phyloP scores from a whole-genome alignment of 352 stramenopile species.

The Phytophthora aleatoria region DNA sequence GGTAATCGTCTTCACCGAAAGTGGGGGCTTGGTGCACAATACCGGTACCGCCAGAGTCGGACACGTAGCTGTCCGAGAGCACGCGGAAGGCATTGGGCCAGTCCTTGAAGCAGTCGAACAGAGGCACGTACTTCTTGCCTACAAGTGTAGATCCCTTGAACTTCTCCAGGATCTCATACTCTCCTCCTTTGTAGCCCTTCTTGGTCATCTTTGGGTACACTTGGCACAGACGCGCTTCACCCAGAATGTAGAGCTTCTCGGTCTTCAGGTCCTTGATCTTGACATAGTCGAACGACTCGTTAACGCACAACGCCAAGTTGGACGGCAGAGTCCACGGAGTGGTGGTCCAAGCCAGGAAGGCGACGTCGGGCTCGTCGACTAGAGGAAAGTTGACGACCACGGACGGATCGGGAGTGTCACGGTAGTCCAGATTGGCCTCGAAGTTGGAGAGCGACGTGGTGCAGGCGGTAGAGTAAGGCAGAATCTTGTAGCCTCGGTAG shows the following conservation, averaged over 20 bases:
- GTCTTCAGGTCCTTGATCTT: constrained; percentile 96
- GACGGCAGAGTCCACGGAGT: constrained; percentile 99
- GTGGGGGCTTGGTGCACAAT: constrained; percentile 99
- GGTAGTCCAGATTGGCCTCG: constrained; percentile 99
- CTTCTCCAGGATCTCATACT: constrained; percentile 92
- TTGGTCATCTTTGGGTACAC: constrained; percentile 98
- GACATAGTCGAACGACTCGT: constrained; percentile 97
- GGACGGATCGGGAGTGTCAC: constrained; percentile 97
- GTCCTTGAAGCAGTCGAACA: constrained; percentile 96
- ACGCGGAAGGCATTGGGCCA: constrained; percentile 95
- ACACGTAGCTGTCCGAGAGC: constrained; percentile 98
- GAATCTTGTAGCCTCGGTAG: constrained; percentile 99
- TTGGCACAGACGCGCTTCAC: constrained; percentile 92
- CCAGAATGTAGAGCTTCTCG: constrained; percentile 94
- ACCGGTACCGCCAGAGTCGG: constrained; percentile 95
- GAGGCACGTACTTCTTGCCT: constrained; percentile 95
- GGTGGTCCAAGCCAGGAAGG: constrained; percentile 98
- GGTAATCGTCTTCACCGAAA: constrained; percentile 99
- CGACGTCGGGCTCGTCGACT: constrained; percentile 82
- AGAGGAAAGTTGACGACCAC: constrained; percentile 97
- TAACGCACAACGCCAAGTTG: constrained; percentile 98
- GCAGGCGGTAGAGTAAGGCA: constrained; percentile 98
- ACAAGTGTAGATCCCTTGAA: constrained; percentile 94
- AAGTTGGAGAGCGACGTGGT: constrained; percentile 99
- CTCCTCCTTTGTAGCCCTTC: constrained; percentile 95